Conservation (phyloP, 257 asterid genomes). For the Salvia splendens region DNA sequence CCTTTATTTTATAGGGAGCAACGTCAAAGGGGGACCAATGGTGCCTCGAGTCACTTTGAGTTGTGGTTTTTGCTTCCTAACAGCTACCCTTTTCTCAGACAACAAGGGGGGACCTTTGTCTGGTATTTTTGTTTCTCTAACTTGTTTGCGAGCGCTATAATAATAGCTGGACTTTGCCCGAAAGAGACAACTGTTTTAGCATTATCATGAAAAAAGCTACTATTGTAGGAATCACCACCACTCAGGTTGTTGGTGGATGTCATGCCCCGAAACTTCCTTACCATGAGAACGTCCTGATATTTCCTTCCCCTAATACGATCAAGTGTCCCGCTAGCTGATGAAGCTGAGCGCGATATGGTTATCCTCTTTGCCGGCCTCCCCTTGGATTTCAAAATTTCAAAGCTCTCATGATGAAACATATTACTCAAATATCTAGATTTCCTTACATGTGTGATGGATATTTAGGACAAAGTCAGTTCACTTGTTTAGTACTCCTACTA, state of each 20-base stretch:
- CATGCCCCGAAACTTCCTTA: conserved; percentile 43
- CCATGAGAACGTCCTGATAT: conserved; percentile 38
- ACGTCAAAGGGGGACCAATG: conserved; percentile 55
- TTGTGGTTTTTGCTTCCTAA: conserved; percentile 43
- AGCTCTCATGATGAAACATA: not conserved
- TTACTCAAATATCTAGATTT: not conserved
- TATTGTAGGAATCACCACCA: conserved; percentile 38
- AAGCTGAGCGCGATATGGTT: not conserved
- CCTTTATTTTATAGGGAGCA: conserved; percentile 31
- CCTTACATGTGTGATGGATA: conserved; percentile 15
- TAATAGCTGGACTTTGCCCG: conserved; percentile 40
- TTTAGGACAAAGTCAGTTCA: not conserved
- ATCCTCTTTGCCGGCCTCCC: not conserved
- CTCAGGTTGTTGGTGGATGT: conserved; percentile 52
- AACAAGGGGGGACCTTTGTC: conserved; percentile 81
- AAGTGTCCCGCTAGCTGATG: not conserved
- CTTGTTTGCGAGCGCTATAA: conserved; percentile 42
- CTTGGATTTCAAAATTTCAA: not conserved
- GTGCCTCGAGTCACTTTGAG: conserved; percentile 51
- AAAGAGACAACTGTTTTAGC: conserved; percentile 39
- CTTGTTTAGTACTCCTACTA: not conserved
- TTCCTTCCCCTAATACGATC: conserved; percentile 16
- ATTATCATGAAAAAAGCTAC: conserved; percentile 23
- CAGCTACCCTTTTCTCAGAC: conserved; percentile 51
- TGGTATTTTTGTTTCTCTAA: conserved; percentile 59